Evolutionary conservation across 2,329 filamentous ascomycete species (phyloP).

Genomic region (Fusarium brevicatenulatum): DNA sequence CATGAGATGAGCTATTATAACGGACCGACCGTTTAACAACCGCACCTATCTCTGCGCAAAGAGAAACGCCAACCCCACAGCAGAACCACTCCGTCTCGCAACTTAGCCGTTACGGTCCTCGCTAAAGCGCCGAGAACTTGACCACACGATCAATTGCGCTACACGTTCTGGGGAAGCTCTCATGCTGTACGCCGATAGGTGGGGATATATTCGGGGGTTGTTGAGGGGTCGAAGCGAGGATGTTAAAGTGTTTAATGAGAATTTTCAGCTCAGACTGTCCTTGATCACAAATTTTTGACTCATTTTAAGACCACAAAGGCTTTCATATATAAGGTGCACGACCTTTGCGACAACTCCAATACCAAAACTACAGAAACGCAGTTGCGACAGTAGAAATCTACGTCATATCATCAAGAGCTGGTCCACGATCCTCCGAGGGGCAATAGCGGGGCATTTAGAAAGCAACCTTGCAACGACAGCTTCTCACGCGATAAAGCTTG

Average conservation of each 20-base stretch:
- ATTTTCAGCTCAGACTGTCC: neutral
- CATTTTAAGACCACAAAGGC: neutral
- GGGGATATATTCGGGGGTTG: constrained; percentile 39
- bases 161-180: constrained; percentile 24
- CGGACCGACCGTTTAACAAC: constrained; percentile 18
- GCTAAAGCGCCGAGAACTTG: constrained; percentile 23
- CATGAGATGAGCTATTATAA: neutral
- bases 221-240: constrained; percentile 18
- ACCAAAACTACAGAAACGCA: neutral
- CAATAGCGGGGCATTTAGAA: constrained; percentile 37
- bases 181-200: constrained; percentile 40
- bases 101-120: constrained; percentile 12
- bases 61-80: constrained; percentile 18
- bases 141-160: constrained; percentile 24
- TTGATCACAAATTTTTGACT: neutral
- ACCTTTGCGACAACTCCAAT: neutral
- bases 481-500: constrained; percentile 35
- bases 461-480: constrained; percentile 36
- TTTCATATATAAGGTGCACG: neutral
- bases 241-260: neutral
- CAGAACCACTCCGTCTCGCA: neutral
- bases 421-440: constrained; percentile 31
- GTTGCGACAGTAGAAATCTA: neutral
- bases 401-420: constrained; percentile 30
- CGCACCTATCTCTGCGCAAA: constrained; percentile 23